Evolutionary conservation across 805 yeast genomes (phyloP).

Genomic region (Crinitomyces ghanaensis): DNA sequence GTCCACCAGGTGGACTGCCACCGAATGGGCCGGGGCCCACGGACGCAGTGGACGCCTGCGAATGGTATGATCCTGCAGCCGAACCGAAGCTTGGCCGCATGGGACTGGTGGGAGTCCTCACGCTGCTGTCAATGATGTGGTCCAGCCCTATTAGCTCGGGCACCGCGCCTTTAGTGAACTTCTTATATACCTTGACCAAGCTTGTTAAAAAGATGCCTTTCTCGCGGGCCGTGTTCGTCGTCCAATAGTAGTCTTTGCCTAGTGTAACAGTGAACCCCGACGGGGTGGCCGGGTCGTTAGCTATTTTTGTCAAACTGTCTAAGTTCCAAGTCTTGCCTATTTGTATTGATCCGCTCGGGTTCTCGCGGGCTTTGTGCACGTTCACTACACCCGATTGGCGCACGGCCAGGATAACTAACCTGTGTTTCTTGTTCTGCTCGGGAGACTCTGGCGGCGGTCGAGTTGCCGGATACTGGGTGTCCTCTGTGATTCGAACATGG

Average conservation of each 20-base stretch:
- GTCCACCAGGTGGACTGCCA: neutral
- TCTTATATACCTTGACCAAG: slow-evolving; percentile 40
- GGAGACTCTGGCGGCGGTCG: slow-evolving; percentile 53
- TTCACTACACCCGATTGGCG: slow-evolving; percentile 57
- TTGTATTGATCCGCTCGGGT: slow-evolving; percentile 62
- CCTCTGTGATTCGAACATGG: slow-evolving; percentile 68
- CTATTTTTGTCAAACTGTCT: slow-evolving; percentile 50
- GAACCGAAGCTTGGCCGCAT: neutral
- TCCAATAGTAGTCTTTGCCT: slow-evolving; percentile 81
- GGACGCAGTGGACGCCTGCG: slow-evolving; percentile 1
- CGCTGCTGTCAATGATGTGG: slow-evolving; percentile 16
- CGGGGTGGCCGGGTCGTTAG: slow-evolving; percentile 33
- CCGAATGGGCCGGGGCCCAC: neutral
- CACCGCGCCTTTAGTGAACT: slow-evolving; percentile 42
- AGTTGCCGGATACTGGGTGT: slow-evolving; percentile 51
- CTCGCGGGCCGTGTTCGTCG: slow-evolving; percentile 45
- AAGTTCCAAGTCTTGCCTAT: slow-evolving; percentile 90
- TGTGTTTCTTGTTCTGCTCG: slow-evolving; percentile 38
- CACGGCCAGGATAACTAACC: slow-evolving; percentile 38
- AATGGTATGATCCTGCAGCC: slow-evolving; percentile 1
- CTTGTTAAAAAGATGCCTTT: slow-evolving; percentile 47
- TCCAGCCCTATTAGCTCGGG: slow-evolving; percentile 48
- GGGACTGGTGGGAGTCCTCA: slow-evolving; percentile 2
- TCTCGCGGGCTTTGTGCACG: slow-evolving; percentile 78
- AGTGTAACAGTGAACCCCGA: slow-evolving; percentile 39